phyloP scores from a whole-genome alignment of 2,329 filamentous ascomycete genomes.

The Lomentospora prolificans region DNA sequence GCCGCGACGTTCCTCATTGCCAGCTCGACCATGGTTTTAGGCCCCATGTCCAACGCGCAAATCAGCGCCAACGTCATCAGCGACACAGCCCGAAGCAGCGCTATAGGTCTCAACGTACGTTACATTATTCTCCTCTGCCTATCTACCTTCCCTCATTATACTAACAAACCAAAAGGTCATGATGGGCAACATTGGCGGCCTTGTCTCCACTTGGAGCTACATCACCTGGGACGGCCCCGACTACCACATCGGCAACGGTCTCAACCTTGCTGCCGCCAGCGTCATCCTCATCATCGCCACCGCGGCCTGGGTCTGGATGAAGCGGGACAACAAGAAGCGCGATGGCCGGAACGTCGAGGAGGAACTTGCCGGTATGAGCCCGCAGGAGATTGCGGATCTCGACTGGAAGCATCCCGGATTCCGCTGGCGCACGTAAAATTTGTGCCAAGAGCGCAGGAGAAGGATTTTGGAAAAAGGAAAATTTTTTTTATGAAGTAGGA shows the following conservation, averaged over 20 bases:
- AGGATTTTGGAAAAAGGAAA: no score
- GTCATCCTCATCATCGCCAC: slow-evolving; percentile 40
- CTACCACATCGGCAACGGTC: slow-evolving; percentile 60
- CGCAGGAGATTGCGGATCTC: slow-evolving; percentile 45
- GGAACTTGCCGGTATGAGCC: slow-evolving; percentile 42
- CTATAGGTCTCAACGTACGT: slow-evolving; percentile 51
- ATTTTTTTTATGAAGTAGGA: no score
- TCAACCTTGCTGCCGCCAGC: slow-evolving; percentile 52
- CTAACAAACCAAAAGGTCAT: slow-evolving; percentile 44
- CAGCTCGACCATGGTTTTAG: slow-evolving; percentile 50
- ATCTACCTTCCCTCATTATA: not conserved
- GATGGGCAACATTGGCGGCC: slow-evolving; percentile 62
- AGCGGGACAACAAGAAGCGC: slow-evolving; percentile 41
- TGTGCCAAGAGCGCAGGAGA: no score
- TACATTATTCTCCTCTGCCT: not conserved
- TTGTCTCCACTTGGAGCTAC: slow-evolving; percentile 58
- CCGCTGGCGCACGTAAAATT: slow-evolving; percentile 34
- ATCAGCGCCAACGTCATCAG: slow-evolving; percentile 59
- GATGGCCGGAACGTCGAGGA: slow-evolving; percentile 20
- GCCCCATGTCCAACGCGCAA: slow-evolving; percentile 56
- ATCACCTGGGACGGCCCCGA: slow-evolving; percentile 52
- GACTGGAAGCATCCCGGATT: slow-evolving; percentile 60
- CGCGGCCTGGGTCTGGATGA: slow-evolving; percentile 48
- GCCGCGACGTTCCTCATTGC: slow-evolving; percentile 60
- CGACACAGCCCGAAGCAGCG: slow-evolving; percentile 54